Percentiles rank a stretch among this genome's conserved stretches.
These are phyloP conservation scores for Solanum aculeatissimum DNA, from an alignment of 305 asterid species.

Conservation along the genomic window DNA sequence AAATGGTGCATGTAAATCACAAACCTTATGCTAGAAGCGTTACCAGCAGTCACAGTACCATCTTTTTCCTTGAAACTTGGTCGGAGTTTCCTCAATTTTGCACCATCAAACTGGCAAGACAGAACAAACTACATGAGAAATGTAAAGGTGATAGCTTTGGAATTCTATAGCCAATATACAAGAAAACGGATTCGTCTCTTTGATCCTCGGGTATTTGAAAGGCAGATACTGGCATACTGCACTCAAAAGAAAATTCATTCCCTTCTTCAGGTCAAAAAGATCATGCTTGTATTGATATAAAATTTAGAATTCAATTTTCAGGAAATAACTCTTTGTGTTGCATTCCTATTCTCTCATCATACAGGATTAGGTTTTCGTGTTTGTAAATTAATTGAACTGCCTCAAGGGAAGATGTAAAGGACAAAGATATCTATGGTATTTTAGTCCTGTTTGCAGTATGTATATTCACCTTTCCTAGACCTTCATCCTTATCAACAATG, in stretches of 20 bases:
- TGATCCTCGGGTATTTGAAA: background rate
- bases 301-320: background rate
- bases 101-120: conserved; percentile 71
- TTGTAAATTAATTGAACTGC: background rate
- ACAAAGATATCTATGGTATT: background rate
- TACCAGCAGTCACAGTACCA: conserved; percentile 93
- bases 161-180: background rate
- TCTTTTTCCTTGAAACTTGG: conserved; percentile 97
- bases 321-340: background rate
- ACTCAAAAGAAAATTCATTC: background rate
- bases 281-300: background rate
- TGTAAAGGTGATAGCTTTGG: background rate
- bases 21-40: conserved; percentile 95
- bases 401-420: background rate
- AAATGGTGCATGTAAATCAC: background rate
- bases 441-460: background rate
- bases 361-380: background rate
- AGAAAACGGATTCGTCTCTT: background rate
- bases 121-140: background rate
- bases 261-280: background rate
- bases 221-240: background rate
- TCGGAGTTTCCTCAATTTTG: conserved; percentile 85
- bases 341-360: background rate
- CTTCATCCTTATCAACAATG: conserved; percentile 78
- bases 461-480: conserved; percentile 69